These are phyloP conservation scores for Taxillus chinensis DNA, from an alignment of 164 flowering plant species.

Conservation along the genomic window DNA sequence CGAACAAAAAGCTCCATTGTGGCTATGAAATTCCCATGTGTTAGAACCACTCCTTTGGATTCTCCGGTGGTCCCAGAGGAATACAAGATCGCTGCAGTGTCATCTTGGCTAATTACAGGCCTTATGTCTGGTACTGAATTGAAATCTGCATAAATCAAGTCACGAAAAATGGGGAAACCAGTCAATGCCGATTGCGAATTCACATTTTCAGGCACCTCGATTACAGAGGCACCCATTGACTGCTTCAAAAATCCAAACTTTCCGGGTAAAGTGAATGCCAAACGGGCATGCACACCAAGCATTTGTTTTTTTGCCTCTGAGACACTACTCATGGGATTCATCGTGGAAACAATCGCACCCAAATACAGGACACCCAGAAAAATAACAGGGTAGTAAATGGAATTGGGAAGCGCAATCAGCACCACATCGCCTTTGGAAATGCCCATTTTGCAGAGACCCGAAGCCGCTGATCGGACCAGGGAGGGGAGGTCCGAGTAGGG, in stretches of 20 bases:
- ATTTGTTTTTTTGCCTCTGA: conserved; percentile 41
- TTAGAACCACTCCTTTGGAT: conserved; percentile 62
- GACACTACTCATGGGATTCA: conserved; percentile 52
- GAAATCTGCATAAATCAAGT: conserved; percentile 22
- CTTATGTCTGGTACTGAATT: conserved; percentile 8
- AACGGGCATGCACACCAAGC: conserved; percentile 17
- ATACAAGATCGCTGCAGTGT: conserved; percentile 60
- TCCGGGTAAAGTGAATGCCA: conserved; percentile 28
- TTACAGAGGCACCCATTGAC: conserved; percentile 23
- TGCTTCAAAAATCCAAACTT: conserved; percentile 16
- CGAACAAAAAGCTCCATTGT: conserved; percentile 53
- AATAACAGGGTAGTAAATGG: conserved; percentile 47
- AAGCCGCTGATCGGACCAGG: conserved; percentile 49
- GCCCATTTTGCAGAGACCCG: conserved; percentile 45
- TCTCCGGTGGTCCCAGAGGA: conserved; percentile 82
- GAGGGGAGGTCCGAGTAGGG: conserved; percentile 37
- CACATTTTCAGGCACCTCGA: conserved; percentile 34
- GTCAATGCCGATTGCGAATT: background rate
- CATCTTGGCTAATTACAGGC: conserved; percentile 46
- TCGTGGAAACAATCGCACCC: conserved; percentile 60
- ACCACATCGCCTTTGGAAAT: conserved; percentile 56
- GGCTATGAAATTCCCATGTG: conserved; percentile 67
- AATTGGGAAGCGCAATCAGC: conserved; percentile 51
- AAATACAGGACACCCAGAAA: conserved; percentile 40
- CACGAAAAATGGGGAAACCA: conserved; percentile 18